These are phyloP conservation scores for Thraustotheca clavata DNA, from an alignment of 352 stramenopile genomes.

Conservation along the genomic window DNA sequence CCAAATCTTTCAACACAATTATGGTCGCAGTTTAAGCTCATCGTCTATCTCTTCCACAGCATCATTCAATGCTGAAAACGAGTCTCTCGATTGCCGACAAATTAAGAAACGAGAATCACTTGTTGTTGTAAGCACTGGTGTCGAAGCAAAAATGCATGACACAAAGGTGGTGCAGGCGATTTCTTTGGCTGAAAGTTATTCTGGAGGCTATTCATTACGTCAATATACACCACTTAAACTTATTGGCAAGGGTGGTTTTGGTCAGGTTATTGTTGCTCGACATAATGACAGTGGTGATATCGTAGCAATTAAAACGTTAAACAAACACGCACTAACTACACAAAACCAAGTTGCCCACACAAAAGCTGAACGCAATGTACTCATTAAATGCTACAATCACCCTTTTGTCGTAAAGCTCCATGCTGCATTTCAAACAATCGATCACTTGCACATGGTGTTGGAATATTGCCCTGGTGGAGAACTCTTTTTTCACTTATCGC, in stretches of 20 bases:
- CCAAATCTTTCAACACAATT: background rate
- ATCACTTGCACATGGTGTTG: constrained; percentile 82
- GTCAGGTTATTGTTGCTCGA: constrained; percentile 71
- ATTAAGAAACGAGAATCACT: background rate
- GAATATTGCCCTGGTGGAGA: constrained; percentile 81
- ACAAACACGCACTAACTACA: constrained; percentile 64
- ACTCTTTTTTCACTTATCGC: constrained; percentile 83
- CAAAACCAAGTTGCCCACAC: constrained; percentile 85
- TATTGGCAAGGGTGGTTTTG: constrained; percentile 78
- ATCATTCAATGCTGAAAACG: background rate
- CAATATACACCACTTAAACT: constrained; percentile 75
- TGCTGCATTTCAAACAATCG: constrained; percentile 79
- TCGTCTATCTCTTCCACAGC: background rate
- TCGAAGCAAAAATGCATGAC: constrained; percentile 26
- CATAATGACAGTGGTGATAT: constrained; percentile 48
- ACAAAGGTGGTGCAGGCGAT: constrained; percentile 56
- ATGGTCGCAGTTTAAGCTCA: background rate
- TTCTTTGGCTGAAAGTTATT: constrained; percentile 75
- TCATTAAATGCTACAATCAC: constrained; percentile 82
- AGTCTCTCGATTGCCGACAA: background rate
- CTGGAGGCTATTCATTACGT: constrained; percentile 56
- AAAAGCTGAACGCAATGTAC: constrained; percentile 73
- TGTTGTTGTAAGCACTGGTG: background rate
- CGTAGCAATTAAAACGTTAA: constrained; percentile 75
- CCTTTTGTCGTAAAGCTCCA: constrained; percentile 89